These are phyloP conservation scores for Wickerhamomyces sp. DNA, from an alignment of 1,139 yeast species.

Conservation along the genomic window DNA sequence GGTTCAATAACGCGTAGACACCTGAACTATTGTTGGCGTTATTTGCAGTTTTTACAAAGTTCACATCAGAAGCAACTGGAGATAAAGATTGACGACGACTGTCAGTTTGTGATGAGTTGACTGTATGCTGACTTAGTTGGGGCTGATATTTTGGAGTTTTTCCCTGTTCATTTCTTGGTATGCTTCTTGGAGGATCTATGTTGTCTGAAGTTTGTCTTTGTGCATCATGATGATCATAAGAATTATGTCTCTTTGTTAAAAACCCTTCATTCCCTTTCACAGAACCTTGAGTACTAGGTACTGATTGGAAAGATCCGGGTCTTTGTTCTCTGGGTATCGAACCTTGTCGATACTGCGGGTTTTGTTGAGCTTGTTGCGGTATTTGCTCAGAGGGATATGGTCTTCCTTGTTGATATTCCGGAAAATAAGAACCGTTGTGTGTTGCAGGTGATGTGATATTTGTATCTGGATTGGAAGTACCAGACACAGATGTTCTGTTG, in stretches of 20 bases:
- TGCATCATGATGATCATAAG: constrained; percentile 18
- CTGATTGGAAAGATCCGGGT: constrained; percentile 20
- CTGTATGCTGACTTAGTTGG: constrained; percentile 7
- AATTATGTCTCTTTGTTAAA: constrained; percentile 22
- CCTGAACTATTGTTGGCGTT: constrained; percentile 13
- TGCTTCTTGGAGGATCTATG: constrained; percentile 28
- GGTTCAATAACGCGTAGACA: constrained; percentile 23
- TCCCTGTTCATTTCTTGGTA: constrained; percentile 17
- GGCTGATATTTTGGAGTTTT: constrained; percentile 4
- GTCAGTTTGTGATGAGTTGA: not conserved
- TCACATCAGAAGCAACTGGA: constrained; percentile 1
- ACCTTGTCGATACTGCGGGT: constrained; percentile 3
- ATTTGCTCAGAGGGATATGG: constrained; percentile 13
- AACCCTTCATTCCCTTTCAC: constrained; percentile 12
- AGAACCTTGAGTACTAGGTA: constrained; percentile 13
- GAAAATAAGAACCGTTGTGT: constrained; percentile 13
- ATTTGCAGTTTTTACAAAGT: not conserved
- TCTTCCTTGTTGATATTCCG: constrained; percentile 13
- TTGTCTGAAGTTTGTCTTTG: constrained; percentile 9
- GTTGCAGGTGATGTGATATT: constrained; percentile 11
- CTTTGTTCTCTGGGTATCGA: constrained; percentile 15
- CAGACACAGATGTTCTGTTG: constrained; percentile 11
- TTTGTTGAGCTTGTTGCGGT: not conserved
- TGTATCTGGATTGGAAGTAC: constrained; percentile 13
- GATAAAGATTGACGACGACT: constrained; percentile 2